These are phyloP conservation scores for Oryza australiensis DNA, from an alignment of 176 grass and related monocot genomes.

Conservation along the genomic window DNA sequence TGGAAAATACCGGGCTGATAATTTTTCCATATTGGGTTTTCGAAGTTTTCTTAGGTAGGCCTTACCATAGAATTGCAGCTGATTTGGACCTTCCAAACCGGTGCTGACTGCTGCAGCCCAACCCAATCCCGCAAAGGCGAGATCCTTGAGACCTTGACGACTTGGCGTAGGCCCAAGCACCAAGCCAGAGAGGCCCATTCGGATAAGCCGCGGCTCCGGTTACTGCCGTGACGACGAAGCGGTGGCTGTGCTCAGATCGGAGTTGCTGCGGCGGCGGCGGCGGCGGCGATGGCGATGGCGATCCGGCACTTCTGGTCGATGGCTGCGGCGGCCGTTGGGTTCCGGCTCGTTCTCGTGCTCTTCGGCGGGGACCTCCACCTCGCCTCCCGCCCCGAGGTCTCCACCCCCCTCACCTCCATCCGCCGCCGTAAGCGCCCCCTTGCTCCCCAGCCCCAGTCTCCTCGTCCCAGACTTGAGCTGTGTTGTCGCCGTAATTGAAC, in stretches of 20 bases:
- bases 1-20: no score
- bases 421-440: conserved; percentile 61
- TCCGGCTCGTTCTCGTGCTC: conserved; percentile 72
- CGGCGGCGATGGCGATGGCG: conserved; percentile 38
- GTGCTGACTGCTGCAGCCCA: background rate
- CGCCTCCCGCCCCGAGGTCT: conserved; percentile 75
- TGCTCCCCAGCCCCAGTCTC: background rate
- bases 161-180: background rate
- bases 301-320: conserved; percentile 63
- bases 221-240: background rate
- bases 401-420: conserved; percentile 79
- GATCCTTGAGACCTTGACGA: no score
- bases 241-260: conserved; percentile 17
- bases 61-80: no score
- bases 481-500: conserved; percentile 1
- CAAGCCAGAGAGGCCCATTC: background rate
- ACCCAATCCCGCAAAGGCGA: no score
- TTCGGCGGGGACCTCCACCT: conserved; percentile 77
- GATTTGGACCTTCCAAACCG: no score
- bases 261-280: conserved; percentile 21
- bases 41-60: no score
- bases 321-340: conserved; percentile 65
- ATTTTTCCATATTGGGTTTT: no score
- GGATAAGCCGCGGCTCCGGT: background rate
- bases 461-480: background rate